Percentiles rank a stretch among this genome's conserved stretches.
Evolutionary conservation across 306 rosid genomes (phyloP).

Genomic region (Alnus rubra): DNA sequence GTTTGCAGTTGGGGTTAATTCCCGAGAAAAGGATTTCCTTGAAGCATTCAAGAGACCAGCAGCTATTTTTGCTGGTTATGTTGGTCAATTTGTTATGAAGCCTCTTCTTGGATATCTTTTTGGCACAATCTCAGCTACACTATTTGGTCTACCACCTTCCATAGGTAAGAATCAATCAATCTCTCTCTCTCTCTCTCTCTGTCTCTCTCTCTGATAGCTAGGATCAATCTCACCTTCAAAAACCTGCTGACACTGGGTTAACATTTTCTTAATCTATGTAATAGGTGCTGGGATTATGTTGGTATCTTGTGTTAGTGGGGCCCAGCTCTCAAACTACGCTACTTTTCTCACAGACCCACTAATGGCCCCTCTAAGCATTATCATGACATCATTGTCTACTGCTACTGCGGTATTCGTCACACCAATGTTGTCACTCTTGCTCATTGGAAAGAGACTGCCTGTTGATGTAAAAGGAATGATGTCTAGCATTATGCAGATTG

Average conservation of each 20-base stretch:
- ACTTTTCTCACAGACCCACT: conserved; percentile 85
- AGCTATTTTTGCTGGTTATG: conserved; percentile 75
- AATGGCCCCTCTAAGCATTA: conserved; percentile 91
- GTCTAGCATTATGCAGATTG: conserved; percentile 87
- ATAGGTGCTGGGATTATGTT: conserved; percentile 92
- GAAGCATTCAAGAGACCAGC: conserved; percentile 81
- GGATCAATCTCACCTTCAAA: conserved; percentile 12
- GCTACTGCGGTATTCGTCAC: conserved; percentile 89
- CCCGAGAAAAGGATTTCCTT: conserved; percentile 81
- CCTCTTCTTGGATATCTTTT: conserved; percentile 89
- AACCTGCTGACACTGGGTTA: conserved; percentile 26
- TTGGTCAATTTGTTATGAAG: conserved; percentile 80
- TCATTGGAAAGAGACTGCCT: conserved; percentile 92
- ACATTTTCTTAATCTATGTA: conserved; percentile 37
- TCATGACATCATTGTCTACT: conserved; percentile 93
- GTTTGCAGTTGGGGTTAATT: conserved; percentile 98
- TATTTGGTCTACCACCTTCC: conserved; percentile 73
- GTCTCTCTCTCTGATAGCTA: neutral
- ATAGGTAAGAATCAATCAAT: conserved; percentile 53
- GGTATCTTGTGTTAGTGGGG: conserved; percentile 95
- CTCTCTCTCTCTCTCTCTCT: neutral
- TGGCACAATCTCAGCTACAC: conserved; percentile 57
- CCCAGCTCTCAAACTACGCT: conserved; percentile 94
- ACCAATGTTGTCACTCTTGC: conserved; percentile 74
- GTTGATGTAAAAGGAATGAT: conserved; percentile 97